A percentile compares a stretch with the other conserved stretches of the same genome.
These are phyloP conservation scores for Poteriospumella lacustris DNA, from an alignment of 108 stramenopile genomes.

Conservation along the genomic window DNA sequence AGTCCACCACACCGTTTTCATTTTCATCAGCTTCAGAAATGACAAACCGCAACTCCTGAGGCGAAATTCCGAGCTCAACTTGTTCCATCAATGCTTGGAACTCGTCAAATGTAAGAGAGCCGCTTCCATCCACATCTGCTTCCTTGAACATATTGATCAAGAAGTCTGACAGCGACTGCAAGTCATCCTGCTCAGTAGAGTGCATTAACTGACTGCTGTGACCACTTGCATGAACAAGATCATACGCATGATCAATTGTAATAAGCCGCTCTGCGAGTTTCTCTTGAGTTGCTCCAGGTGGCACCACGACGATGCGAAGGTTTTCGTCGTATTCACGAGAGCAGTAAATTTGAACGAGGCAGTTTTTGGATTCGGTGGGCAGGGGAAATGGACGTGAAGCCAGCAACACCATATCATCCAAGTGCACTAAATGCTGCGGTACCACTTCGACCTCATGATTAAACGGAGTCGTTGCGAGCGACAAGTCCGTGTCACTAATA, in stretches of 20 bases:
- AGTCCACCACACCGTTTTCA: slow-evolving; percentile 48
- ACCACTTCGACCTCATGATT: too few relatives aligned
- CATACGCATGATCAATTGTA: slow-evolving; percentile 26
- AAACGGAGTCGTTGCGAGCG: too few relatives aligned
- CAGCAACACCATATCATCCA: background rate
- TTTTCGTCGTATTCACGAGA: slow-evolving; percentile 18
- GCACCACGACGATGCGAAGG: background rate
- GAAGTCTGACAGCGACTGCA: background rate
- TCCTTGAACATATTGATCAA: slow-evolving; percentile 18
- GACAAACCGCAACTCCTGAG: slow-evolving; percentile 47
- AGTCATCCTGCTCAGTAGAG: slow-evolving; percentile 3
- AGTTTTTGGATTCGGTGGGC: background rate
- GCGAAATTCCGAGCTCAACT: slow-evolving; percentile 43
- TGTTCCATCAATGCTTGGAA: slow-evolving; percentile 39
- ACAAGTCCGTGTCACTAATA: too few relatives aligned
- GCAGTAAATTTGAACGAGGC: slow-evolving; percentile 8
- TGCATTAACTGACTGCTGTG: background rate
- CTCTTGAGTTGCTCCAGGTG: background rate
- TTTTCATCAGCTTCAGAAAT: slow-evolving; percentile 55
- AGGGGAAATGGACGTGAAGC: slow-evolving; percentile 18
- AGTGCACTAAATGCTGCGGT: too few relatives aligned
- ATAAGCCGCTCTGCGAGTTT: background rate
- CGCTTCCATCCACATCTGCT: slow-evolving; percentile 20
- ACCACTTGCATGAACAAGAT: background rate
- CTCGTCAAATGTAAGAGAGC: slow-evolving; percentile 40